These are phyloP conservation scores for Aspergillus sparsus DNA, from an alignment of 495 filamentous ascomycete species.

Conservation along the genomic window DNA sequence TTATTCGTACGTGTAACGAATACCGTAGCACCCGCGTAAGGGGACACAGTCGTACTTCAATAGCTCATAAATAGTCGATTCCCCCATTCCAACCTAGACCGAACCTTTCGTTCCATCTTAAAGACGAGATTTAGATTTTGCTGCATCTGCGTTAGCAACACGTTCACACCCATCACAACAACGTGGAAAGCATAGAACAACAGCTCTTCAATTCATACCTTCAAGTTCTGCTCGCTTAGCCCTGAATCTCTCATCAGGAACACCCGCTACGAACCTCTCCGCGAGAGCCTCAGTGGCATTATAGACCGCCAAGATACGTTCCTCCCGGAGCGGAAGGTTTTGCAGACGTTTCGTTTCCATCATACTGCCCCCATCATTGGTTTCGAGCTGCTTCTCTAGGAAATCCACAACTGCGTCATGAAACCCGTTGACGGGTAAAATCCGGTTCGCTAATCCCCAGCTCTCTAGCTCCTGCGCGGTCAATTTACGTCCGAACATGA, in stretches of 20 bases:
- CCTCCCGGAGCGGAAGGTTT: slow-evolving; percentile 20
- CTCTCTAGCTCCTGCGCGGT: slow-evolving; percentile 21
- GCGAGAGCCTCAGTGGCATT: slow-evolving; percentile 25
- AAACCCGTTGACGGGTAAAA: slow-evolving; percentile 24
- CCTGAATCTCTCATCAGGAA: slow-evolving; percentile 21
- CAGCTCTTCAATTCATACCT: slow-evolving; percentile 7
- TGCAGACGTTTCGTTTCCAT: slow-evolving; percentile 26
- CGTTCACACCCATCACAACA: too few species aligned
- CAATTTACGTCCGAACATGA: slow-evolving; percentile 27
- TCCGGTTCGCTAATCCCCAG: slow-evolving; percentile 18
- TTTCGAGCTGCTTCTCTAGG: slow-evolving; percentile 20
- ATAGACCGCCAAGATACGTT: slow-evolving; percentile 22
- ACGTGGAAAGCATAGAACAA: too few species aligned
- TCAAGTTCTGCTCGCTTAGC: slow-evolving; percentile 21
- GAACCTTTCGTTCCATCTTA: too few species aligned
- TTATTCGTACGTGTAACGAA: too few species aligned
- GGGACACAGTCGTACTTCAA: too few species aligned
- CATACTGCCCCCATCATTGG: slow-evolving; percentile 28
- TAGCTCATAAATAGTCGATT: too few species aligned
- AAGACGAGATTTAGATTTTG: too few species aligned
- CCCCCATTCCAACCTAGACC: too few species aligned
- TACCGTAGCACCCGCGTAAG: too few species aligned
- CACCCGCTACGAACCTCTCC: slow-evolving; percentile 25
- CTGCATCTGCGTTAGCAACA: too few species aligned
- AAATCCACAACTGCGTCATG: slow-evolving; percentile 18